These are phyloP conservation scores for Clarireedia homoeocarpa DNA, from an alignment of 2,329 filamentous ascomycete species.

Conservation along the genomic window DNA sequence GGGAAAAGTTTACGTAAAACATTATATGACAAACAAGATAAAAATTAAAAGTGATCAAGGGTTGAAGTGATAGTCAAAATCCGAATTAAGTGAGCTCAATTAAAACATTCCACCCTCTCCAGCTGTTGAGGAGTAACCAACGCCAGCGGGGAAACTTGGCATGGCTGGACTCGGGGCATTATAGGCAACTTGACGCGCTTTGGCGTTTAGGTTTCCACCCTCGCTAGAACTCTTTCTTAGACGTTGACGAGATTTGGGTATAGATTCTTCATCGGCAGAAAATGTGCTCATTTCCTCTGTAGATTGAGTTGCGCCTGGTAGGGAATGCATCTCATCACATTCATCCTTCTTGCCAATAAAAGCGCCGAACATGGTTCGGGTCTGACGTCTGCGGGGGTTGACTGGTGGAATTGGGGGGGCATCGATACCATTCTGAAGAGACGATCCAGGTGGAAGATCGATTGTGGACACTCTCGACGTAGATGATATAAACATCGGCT, in stretches of 20 bases:
- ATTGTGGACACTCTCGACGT: constrained; percentile 28
- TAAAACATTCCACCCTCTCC: constrained; percentile 28
- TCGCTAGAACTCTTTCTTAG: constrained; percentile 28
- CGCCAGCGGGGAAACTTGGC: constrained; percentile 15
- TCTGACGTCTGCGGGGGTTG: constrained; percentile 27
- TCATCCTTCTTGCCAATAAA: constrained; percentile 22
- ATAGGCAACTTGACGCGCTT: constrained; percentile 20
- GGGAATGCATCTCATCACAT: constrained; percentile 14
- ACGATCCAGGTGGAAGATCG: constrained; percentile 25
- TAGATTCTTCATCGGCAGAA: constrained; percentile 26
- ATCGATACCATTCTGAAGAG: constrained; percentile 22
- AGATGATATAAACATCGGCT: constrained; percentile 27
- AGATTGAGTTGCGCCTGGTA: constrained; percentile 24
- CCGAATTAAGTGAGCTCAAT: constrained; percentile 13
- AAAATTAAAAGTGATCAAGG: constrained; percentile 14
- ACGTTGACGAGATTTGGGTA: constrained; percentile 18
- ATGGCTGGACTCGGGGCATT: constrained; percentile 25
- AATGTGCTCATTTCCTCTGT: constrained; percentile 29
- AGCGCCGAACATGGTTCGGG: constrained; percentile 26
- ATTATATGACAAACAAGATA: constrained; percentile 19
- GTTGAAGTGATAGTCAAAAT: constrained; percentile 11
- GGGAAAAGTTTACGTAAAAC: constrained; percentile 21
- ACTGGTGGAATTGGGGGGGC: constrained; percentile 29
- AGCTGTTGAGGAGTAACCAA: not conserved
- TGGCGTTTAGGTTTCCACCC: constrained; percentile 26